Conservation (phyloP, 108 stramenopile genomes). For the Cyclotella baltica region DNA sequence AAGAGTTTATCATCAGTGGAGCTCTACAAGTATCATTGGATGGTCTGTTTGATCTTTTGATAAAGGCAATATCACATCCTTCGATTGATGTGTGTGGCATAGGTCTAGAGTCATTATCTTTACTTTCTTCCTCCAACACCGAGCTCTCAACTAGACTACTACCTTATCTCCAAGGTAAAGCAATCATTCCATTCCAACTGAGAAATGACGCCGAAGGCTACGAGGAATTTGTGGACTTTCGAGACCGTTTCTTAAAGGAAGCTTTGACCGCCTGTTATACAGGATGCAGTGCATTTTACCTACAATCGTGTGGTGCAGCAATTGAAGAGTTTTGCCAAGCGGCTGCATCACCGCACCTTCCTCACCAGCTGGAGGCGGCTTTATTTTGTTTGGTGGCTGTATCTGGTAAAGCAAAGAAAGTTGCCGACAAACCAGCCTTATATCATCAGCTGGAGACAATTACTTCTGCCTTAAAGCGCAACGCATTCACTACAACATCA, state of each 20-base stretch:
- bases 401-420: conserved; percentile 42
- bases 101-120: conserved; percentile 60
- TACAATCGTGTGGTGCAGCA: conserved; percentile 74
- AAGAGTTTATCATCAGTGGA: conserved; percentile 35
- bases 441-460: conserved; percentile 47
- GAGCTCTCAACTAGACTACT: conserved; percentile 61
- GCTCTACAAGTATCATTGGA: conserved; percentile 31
- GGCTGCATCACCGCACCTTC: conserved; percentile 44
- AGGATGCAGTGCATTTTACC: conserved; percentile 52
- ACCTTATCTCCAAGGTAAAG: conserved; percentile 75
- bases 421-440: conserved; percentile 19
- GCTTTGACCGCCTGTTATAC: conserved; percentile 64
- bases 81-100: conserved; percentile 69
- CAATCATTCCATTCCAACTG: conserved; percentile 71
- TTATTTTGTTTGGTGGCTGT: conserved; percentile 73
- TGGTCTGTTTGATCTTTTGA: conserved; percentile 68
- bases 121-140: conserved; percentile 41
- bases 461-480: conserved; percentile 54
- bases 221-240: conserved; percentile 66
- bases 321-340: conserved; percentile 78
- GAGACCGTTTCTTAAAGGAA: conserved; percentile 60
- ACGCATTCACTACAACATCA: conserved; percentile 45
- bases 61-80: conserved; percentile 72
- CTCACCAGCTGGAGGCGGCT: conserved; percentile 81
- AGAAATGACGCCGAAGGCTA: conserved; percentile 48